These are phyloP conservation scores for Elaeis oleifera DNA, from an alignment of 202 grass and related monocot genomes.

Conservation along the genomic window DNA sequence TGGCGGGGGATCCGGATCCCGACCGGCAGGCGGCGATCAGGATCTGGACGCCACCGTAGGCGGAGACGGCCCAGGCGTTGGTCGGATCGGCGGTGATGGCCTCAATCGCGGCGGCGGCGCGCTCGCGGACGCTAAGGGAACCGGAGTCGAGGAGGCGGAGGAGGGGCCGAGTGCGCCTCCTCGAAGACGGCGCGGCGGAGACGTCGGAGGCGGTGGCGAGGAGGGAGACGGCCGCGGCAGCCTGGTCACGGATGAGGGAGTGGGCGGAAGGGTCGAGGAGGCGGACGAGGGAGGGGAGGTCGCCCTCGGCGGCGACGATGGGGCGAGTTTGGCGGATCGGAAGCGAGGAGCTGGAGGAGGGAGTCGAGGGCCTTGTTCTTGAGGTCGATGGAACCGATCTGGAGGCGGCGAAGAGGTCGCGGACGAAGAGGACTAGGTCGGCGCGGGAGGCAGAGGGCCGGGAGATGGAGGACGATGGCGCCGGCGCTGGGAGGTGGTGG, in stretches of 20 bases:
- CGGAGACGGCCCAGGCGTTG: slow-evolving; percentile 63
- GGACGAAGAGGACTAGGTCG: slow-evolving; percentile 56
- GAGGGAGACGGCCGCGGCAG: slow-evolving; percentile 38
- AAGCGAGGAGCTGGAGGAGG: slow-evolving; percentile 47
- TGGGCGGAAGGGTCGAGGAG: slow-evolving; percentile 66
- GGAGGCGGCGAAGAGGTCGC: slow-evolving; percentile 75
- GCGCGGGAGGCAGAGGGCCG: slow-evolving; percentile 28
- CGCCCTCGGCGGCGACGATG: slow-evolving; percentile 43
- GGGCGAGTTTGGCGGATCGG: slow-evolving; percentile 32
- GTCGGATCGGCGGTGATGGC: slow-evolving; percentile 20
- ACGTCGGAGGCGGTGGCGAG: slow-evolving; percentile 44
- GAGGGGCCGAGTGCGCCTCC: slow-evolving; percentile 64
- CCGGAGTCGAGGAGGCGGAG: slow-evolving; percentile 59
- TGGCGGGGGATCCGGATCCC: slow-evolving; percentile 40
- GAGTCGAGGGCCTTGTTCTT: slow-evolving; percentile 71
- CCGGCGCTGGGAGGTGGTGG: slow-evolving; percentile 20
- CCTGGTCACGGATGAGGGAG: slow-evolving; percentile 51
- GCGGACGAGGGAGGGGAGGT: slow-evolving; percentile 51
- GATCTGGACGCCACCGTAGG: slow-evolving; percentile 64
- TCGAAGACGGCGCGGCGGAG: slow-evolving; percentile 61
- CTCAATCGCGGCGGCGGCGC: slow-evolving; percentile 19
- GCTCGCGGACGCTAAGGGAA: slow-evolving; percentile 31
- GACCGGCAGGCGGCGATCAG: slow-evolving; percentile 59
- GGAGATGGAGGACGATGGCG: slow-evolving; percentile 64
- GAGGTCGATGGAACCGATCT: slow-evolving; percentile 80